These are phyloP conservation scores for Hordeum pubiflorum DNA, from an alignment of 202 grass and related monocot genomes.

Conservation along the genomic window DNA sequence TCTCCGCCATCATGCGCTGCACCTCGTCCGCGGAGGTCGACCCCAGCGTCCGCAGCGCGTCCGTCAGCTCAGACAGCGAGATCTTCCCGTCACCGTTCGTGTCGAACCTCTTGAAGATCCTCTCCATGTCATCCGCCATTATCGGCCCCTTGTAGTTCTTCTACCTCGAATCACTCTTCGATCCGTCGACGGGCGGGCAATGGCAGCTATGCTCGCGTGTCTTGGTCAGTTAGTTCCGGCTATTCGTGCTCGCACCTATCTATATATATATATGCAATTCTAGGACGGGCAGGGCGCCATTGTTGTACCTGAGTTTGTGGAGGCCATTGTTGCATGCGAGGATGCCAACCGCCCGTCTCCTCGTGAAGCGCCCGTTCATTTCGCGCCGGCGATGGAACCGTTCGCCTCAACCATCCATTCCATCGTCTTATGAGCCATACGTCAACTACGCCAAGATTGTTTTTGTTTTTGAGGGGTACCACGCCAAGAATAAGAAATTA, in stretches of 20 bases:
- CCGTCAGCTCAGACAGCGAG: conserved; percentile 83
- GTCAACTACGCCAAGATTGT: neutral
- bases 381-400: neutral
- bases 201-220: neutral
- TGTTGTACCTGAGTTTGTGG: conserved; percentile 3
- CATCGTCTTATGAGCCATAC: neutral
- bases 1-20: conserved; percentile 84
- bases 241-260: neutral
- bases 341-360: neutral
- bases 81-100: conserved; percentile 77
- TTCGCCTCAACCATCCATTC: neutral
- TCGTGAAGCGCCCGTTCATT: neutral
- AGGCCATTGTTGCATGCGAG: conserved; percentile 1
- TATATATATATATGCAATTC: neutral
- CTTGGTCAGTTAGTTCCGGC: conserved; percentile 1
- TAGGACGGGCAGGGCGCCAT: neutral
- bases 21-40: conserved; percentile 83
- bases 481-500: neutral
- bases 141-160: neutral
- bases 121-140: conserved; percentile 59
- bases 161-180: neutral
- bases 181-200: neutral
- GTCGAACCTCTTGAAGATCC: conserved; percentile 88
- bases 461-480: too few species aligned
- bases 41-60: conserved; percentile 71